These are phyloP conservation scores for Bolboschoenoplectus hybrid DNA, from an alignment of 202 grass and related monocot species.

Conservation along the genomic window DNA sequence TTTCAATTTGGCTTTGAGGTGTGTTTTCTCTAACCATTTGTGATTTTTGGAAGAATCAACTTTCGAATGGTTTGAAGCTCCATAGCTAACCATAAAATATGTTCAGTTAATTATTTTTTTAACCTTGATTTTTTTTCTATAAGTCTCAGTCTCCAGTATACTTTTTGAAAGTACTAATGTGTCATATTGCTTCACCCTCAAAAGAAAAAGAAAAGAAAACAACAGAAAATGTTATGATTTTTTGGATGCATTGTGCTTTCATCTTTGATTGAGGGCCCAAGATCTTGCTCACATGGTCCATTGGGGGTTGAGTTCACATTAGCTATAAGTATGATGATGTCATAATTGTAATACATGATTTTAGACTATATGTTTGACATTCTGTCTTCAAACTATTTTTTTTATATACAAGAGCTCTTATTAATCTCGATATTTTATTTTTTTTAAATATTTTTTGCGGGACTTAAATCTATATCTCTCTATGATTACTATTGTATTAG, in stretches of 20 bases:
- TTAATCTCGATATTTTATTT: no score
- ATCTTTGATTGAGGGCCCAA: neutral
- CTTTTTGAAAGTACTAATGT: slow-evolving; percentile 3
- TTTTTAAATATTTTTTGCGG: no score
- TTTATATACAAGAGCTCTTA: no score
- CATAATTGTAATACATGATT: neutral
- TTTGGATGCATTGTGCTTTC: neutral
- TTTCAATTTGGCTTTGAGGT: slow-evolving; percentile 49
- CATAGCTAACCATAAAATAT: slow-evolving; percentile 27
- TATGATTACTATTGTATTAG: no score
- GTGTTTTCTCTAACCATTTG: slow-evolving; percentile 25
- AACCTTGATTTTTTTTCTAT: slow-evolving; percentile 5
- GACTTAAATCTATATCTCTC: no score
- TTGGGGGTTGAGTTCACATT: neutral
- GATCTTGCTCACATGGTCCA: neutral
- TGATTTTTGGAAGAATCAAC: slow-evolving; percentile 14
- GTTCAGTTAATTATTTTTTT: slow-evolving; percentile 9
- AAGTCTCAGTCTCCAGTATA: neutral
- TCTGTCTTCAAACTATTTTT: neutral
- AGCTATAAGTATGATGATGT: neutral
- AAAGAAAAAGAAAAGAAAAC: neutral
- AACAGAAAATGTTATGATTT: neutral
- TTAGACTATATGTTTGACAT: neutral
- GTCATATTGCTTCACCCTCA: neutral
- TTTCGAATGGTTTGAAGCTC: slow-evolving; percentile 34